Percentiles rank a stretch among this genome's conserved stretches.
phyloP scores from a whole-genome alignment of 441 rosid genomes.

The Erysimum cheiri region DNA sequence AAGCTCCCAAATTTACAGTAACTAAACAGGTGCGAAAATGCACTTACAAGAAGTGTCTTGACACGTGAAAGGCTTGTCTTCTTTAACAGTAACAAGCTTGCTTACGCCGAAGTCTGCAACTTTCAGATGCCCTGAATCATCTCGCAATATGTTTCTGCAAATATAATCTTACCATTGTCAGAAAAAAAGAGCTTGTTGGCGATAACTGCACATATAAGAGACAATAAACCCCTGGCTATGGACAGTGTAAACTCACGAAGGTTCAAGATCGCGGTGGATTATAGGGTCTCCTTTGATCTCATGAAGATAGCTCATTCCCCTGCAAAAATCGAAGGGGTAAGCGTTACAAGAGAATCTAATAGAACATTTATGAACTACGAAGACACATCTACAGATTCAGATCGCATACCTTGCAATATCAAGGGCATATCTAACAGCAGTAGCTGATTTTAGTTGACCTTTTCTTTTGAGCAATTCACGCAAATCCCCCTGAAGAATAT shows the following conservation, averaged over 20 bases:
- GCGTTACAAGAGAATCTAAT: constrained; percentile 19
- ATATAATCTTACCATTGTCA: constrained; percentile 41
- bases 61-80: constrained; percentile 74
- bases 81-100: constrained; percentile 84
- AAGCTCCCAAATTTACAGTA: neutral
- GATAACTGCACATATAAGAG: constrained; percentile 40
- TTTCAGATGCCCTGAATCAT: constrained; percentile 93
- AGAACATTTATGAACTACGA: constrained; percentile 12
- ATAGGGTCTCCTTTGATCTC: constrained; percentile 82
- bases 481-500: constrained; percentile 78
- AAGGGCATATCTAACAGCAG: constrained; percentile 78
- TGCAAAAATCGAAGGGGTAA: constrained; percentile 39
- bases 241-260: constrained; percentile 77
- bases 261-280: constrained; percentile 97
- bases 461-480: constrained; percentile 60
- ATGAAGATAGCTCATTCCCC: constrained; percentile 95
- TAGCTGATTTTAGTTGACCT: constrained; percentile 61
- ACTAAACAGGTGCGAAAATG: neutral
- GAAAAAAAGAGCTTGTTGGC: constrained; percentile 41
- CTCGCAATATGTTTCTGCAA: constrained; percentile 88
- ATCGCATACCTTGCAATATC: constrained; percentile 86
- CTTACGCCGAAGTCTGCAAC: constrained; percentile 99
- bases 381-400: neutral
- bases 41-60: constrained; percentile 76
- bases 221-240: constrained; percentile 27